Base-by-base conservation (phyloP, 2,329 filamentous ascomycete species). In the Botrytis galanthina region DNA sequence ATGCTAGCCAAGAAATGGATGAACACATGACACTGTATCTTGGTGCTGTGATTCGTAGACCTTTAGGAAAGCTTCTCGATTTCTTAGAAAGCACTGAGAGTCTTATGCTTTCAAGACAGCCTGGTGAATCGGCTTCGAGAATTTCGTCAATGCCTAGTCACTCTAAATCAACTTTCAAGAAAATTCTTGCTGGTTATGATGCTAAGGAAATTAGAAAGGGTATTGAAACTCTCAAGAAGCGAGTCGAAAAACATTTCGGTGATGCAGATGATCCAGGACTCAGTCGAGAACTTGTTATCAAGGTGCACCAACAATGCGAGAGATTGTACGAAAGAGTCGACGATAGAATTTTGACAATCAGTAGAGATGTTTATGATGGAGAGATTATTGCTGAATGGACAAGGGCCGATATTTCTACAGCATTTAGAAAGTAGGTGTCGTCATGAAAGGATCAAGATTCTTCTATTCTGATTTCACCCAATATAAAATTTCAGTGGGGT, bases 201-300 rank as follows among this genome's bases (percentile, higher is more conserved):
- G 86, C 86, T 32, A 95, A 93, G 81, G 94, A 98, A 82, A 88
- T 98, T 61, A 89, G 92, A 76, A 94, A 95, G 81, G 95, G 95
- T n/a, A 92, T 97, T 77, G 94, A 97, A 79, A 89, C 93, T 71
- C 86, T 98, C 77, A 92, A 92, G 79, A 97, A 97, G 84, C 89
- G 95, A 68, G 93, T 98, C 1, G 95, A 98, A 83, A 99, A 98
- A 84, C 95, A 98, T 83, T 98, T 98, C 85, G 94, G 94, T 61
- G 94, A 97, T 77, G 92, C 91, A 8, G 94, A 97, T 78, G 92
- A 95, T 76, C 89, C 90, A 72, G 88, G 85, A 18, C 74, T 80
- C 14, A 79, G 77, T 74, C 84, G 85, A 68, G 85, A 85, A 51
- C 83, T 92, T 59, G 89, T 91, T 37, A 82, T 82, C 69, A 86